Conservation (phyloP, 805 yeast species). For the Saturnispora mendoncae region DNA sequence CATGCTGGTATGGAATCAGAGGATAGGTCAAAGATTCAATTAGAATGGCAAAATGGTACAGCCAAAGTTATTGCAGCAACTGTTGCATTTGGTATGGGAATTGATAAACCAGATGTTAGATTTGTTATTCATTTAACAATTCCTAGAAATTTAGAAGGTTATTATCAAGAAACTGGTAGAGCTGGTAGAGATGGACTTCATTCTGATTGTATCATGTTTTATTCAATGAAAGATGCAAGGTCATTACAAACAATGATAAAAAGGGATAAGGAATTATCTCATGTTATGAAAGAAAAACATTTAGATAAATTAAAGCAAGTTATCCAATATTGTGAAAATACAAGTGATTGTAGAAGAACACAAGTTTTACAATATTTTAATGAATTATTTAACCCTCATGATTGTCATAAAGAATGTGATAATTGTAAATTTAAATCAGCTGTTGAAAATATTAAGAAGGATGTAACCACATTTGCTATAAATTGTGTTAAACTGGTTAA, state of each 20-base stretch:
- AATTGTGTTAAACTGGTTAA: constrained; percentile 53
- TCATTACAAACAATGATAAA: constrained; percentile 68
- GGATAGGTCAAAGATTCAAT: constrained; percentile 64
- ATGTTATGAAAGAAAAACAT: constrained; percentile 65
- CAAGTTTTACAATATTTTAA: constrained; percentile 87
- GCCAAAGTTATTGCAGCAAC: constrained; percentile 89
- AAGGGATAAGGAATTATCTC: constrained; percentile 59
- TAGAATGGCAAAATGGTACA: constrained; percentile 66
- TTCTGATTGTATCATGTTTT: constrained; percentile 78
- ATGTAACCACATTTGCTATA: constrained; percentile 58
- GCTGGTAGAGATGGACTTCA: constrained; percentile 92
- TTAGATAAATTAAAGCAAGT: constrained; percentile 71
- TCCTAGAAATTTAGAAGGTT: constrained; percentile 89
- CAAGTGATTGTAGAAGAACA: constrained; percentile 80
- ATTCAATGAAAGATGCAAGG: constrained; percentile 71
- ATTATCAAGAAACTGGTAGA: constrained; percentile 96
- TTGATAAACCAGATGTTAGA: constrained; percentile 92
- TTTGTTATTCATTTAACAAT: constrained; percentile 82
- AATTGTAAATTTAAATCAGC: constrained; percentile 52
- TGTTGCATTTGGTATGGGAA: constrained; percentile 98
- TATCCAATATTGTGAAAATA: constrained; percentile 84
- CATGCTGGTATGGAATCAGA: constrained; percentile 93
- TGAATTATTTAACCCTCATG: constrained; percentile 60
- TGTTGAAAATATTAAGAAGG: constrained; percentile 42
- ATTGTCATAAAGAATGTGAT: constrained; percentile 74